phyloP scores from a whole-genome alignment of 345 rosid species.

The Murraya paniculata region DNA sequence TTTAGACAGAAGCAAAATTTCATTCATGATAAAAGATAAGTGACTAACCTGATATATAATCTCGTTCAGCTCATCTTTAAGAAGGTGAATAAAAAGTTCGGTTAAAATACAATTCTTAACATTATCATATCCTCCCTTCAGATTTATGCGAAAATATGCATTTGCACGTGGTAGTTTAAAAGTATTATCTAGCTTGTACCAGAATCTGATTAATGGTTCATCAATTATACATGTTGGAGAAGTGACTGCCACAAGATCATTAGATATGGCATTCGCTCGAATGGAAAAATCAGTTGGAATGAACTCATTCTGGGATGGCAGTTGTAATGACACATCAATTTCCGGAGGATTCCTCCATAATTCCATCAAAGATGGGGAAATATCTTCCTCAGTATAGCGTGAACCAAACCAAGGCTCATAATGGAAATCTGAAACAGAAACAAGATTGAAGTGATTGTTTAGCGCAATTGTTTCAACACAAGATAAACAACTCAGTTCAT shows the following conservation, averaged over 20 bases:
- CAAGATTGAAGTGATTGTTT: slow-evolving; percentile 7
- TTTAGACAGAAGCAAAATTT: neutral
- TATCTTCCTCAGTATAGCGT: slow-evolving; percentile 59
- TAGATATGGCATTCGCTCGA: slow-evolving; percentile 36
- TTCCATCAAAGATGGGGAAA: slow-evolving; percentile 63
- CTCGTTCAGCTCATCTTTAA: slow-evolving; percentile 93
- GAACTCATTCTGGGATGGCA: slow-evolving; percentile 78
- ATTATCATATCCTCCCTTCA: slow-evolving; percentile 73
- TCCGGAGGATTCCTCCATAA: slow-evolving; percentile 78
- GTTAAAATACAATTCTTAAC: slow-evolving; percentile 72
- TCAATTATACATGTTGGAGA: slow-evolving; percentile 72
- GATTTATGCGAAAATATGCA: slow-evolving; percentile 75
- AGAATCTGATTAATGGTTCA: slow-evolving; percentile 76
- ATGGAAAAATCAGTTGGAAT: slow-evolving; percentile 84
- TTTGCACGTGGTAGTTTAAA: slow-evolving; percentile 90
- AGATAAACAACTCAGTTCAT: neutral
- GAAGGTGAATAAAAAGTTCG: slow-evolving; percentile 77
- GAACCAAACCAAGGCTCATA: slow-evolving; percentile 95
- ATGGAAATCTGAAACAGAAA: slow-evolving; percentile 51
- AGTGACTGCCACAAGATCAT: slow-evolving; percentile 28
- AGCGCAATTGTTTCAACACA: slow-evolving; percentile 2
- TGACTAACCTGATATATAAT: slow-evolving; percentile 75
- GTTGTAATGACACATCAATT: slow-evolving; percentile 64
- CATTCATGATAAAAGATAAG: slow-evolving; percentile 5
- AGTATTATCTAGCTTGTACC: slow-evolving; percentile 90